Base-by-base conservation (phyloP, 1,139 yeast species). In the Kurtzmaniella quercitrusa region DNA sequence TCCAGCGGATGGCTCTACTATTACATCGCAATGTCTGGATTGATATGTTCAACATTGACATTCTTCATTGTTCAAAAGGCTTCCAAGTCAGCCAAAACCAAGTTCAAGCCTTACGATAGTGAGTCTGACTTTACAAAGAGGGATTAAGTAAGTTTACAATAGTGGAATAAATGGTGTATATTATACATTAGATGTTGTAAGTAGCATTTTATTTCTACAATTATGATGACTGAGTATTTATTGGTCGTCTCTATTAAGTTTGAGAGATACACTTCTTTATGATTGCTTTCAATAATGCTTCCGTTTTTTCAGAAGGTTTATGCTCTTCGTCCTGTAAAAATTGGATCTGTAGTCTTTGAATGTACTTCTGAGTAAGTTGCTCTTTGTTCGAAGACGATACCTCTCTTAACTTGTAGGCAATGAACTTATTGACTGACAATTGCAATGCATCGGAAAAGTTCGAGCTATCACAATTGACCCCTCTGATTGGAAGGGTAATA, bases 401-500 rank as follows among this genome's bases (percentile, higher is more conserved):
- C 31, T 65, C 47, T 57, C 78, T 79, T 46, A 61, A 58, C 56
- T 75, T 77, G 57, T 81, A 80, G 1, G 89, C 85, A 50, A 78
- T 66, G 60, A 80, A 87, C 57, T 83, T 81, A 56, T 84, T 85
- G 37, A 90, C 86, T 15, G 90, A 74, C 34, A 76, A 71, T 62
- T 86, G 89, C 53, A 91, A 71, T 44, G 67, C 62, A 44, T 76
- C 81, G 11, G 87, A 80, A 58, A 85, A 81, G 9, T 59, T 53
- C 2, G 65, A 59, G 45, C 71, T 69, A 3, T 53, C 45, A 29
- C 70, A 59, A 0, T 58, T 52, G 39, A 70, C 58, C 51, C 74
- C 77, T 59, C 95, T 79, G 34, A 90, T 68, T 2, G 93, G 86
- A 48, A 87, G 66, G 1, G 84, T 77, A 43, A 87, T 69, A 55